phyloP scores from a whole-genome alignment of 192 early-diverging fungal genomes.

The Rhizoclosmatium globosum region DNA sequence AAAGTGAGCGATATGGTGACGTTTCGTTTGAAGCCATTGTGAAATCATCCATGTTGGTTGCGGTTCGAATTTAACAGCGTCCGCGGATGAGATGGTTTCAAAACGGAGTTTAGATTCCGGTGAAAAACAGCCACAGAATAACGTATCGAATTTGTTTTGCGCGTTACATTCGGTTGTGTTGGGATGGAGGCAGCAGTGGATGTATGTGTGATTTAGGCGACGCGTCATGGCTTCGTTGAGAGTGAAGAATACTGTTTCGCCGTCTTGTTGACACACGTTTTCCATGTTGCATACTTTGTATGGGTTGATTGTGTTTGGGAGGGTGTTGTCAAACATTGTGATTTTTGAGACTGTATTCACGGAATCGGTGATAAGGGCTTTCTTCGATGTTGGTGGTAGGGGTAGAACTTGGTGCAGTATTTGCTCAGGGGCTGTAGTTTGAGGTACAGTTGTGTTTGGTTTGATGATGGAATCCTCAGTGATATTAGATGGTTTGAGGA shows the following conservation, averaged over 20 bases:
- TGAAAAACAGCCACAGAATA: constrained; percentile 13
- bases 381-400: background rate
- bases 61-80: background rate
- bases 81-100: background rate
- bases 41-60: constrained; percentile 11
- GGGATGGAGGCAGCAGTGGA: background rate
- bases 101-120: constrained; percentile 5
- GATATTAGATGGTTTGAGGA: background rate
- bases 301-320: constrained; percentile 8
- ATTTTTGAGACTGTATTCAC: background rate
- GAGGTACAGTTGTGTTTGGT: background rate
- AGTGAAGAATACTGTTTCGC: constrained; percentile 15
- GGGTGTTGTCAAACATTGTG: constrained; percentile 4
- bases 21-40: constrained; percentile 26
- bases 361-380: background rate
- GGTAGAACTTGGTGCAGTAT: constrained; percentile 15
- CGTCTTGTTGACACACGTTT: constrained; percentile 20
- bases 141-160: background rate
- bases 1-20: constrained; percentile 20
- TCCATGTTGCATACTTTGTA: constrained; percentile 24
- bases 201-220: background rate
- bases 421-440: background rate
- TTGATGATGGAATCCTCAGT: background rate
- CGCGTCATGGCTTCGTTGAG: background rate
- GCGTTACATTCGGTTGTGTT: background rate